Evolutionary conservation across 352 stramenopile genomes (phyloP).

Genomic region (Phytopythium oedochilum): DNA sequence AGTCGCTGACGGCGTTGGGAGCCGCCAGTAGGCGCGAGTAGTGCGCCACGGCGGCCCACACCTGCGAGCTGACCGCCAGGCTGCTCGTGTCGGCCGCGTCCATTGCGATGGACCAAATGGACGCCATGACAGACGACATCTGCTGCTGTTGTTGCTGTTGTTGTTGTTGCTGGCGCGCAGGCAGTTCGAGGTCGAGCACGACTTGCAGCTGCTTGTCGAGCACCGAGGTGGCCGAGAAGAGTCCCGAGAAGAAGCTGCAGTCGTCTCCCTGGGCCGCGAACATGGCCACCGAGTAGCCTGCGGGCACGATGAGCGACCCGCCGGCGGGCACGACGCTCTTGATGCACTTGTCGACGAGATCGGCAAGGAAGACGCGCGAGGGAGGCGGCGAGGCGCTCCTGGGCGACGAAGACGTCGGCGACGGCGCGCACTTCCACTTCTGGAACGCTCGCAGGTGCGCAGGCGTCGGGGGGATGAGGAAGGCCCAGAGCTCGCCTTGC

Average conservation of each 20-base stretch:
- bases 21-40: conserved; percentile 57
- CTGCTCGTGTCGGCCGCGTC: neutral
- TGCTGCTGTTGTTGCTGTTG: neutral
- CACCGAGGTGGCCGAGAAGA: conserved; percentile 48
- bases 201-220: conserved; percentile 44
- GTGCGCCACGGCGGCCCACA: conserved; percentile 52
- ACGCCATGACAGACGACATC: neutral
- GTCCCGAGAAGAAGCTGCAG: conserved; percentile 52
- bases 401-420: neutral
- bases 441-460: conserved; percentile 45
- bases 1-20: conserved; percentile 31
- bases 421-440: conserved; percentile 38
- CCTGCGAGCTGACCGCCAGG: conserved; percentile 22
- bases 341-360: conserved; percentile 70
- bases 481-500: conserved; percentile 53
- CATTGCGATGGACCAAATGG: conserved; percentile 3
- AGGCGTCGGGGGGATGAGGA: conserved; percentile 53
- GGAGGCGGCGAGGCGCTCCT: conserved; percentile 17
- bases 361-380: conserved; percentile 48
- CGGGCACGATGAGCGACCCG: conserved; percentile 50
- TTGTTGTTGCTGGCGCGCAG: neutral
- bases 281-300: conserved; percentile 70
- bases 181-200: conserved; percentile 32
- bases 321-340: conserved; percentile 49
- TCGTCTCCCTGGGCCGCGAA: conserved; percentile 38